phyloP scores from a whole-genome alignment of 768 basidiomycete species.

The Hydnum rufescens region DNA sequence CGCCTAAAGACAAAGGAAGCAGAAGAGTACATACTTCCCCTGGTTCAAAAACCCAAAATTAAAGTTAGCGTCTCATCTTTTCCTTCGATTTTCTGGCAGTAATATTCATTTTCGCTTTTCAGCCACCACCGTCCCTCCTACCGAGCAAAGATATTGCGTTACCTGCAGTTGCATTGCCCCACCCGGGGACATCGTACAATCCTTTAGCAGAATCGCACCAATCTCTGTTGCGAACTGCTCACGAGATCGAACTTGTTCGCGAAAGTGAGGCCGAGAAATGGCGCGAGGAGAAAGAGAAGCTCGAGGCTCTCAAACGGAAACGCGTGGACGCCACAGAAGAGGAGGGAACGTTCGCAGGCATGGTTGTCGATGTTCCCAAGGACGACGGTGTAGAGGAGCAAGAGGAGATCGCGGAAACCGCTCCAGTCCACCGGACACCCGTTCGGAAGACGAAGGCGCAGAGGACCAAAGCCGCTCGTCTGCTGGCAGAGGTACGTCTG shows the following conservation, averaged over 20 bases:
- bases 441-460: constrained; percentile 42
- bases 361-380: constrained; percentile 33
- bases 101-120: neutral
- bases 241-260: constrained; percentile 40
- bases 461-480: constrained; percentile 40
- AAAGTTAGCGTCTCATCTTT: constrained; percentile 27
- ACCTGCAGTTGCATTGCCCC: constrained; percentile 50
- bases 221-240: constrained; percentile 46
- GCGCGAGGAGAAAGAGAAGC: constrained; percentile 32
- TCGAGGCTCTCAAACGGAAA: constrained; percentile 27
- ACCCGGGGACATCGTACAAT: constrained; percentile 78
- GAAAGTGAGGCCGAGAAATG: constrained; percentile 34
- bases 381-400: constrained; percentile 16
- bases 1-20: constrained; percentile 21
- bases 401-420: constrained; percentile 12
- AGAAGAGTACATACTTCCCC: constrained; percentile 12
- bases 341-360: constrained; percentile 31
- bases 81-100: neutral
- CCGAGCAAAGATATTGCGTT: constrained; percentile 35
- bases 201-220: constrained; percentile 56
- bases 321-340: constrained; percentile 19
- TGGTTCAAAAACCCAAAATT: constrained; percentile 23
- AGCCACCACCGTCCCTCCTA: constrained; percentile 32
- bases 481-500: constrained; percentile 35
- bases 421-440: constrained; percentile 11